Percentiles rank a stretch among this genome's conserved stretches.
Conservation (phyloP, 208 protist genomes). For the Wallacemonas rigidus region DNA sequence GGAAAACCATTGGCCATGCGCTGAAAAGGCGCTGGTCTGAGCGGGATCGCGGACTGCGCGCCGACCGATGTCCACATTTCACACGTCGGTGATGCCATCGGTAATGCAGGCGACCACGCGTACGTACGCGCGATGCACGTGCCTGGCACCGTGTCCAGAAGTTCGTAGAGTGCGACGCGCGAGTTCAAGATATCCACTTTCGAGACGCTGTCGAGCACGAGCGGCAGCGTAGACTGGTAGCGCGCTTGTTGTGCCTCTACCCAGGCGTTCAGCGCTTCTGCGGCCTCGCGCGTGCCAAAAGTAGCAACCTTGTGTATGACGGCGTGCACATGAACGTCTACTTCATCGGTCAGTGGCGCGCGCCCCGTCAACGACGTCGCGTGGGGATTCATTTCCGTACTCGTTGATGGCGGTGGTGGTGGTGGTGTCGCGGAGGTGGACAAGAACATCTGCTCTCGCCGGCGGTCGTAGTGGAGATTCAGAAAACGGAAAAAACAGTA, state of each 20-base stretch:
- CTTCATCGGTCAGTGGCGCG: background rate
- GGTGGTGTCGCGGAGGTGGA: background rate
- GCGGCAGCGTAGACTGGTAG: constrained; percentile 26
- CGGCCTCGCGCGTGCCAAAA: constrained; percentile 43
- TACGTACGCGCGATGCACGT: constrained; percentile 60
- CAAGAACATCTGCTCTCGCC: constrained; percentile 38
- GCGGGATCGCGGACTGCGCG: constrained; percentile 26
- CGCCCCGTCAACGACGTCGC: too few species aligned
- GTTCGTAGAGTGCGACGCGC: constrained; percentile 48
- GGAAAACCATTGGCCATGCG: constrained; percentile 19
- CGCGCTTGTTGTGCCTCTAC: constrained; percentile 16
- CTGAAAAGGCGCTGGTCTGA: background rate
- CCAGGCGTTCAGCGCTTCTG: constrained; percentile 50
- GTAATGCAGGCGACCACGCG: constrained; percentile 31
- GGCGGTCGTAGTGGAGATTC: constrained; percentile 56
- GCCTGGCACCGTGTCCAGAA: constrained; percentile 38
- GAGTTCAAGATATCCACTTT: constrained; percentile 52
- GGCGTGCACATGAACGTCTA: constrained; percentile 48
- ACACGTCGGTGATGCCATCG: background rate
- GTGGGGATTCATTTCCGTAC: background rate
- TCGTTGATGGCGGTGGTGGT: background rate
- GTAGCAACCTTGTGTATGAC: constrained; percentile 84
- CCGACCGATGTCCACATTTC: constrained; percentile 9
- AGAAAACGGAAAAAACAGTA: constrained; percentile 49
- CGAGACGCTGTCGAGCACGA: constrained; percentile 67